Percentiles rank a stretch among this genome's conserved stretches.
Conservation (phyloP, 2,329 filamentous ascomycete species). For the Chaetomium olivaceum region DNA sequence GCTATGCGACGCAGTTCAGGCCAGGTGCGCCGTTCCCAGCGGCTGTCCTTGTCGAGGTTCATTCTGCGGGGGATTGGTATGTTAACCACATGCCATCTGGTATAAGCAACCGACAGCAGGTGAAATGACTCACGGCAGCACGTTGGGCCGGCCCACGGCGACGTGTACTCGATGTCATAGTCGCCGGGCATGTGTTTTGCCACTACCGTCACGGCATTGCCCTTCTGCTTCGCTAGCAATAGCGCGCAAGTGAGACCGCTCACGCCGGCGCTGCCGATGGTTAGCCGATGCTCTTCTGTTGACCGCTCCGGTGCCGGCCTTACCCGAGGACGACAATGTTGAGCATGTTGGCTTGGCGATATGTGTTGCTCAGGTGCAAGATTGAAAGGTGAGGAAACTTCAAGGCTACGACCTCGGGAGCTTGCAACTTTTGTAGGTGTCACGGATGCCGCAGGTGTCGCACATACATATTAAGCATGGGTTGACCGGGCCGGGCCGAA, state of each 20-base stretch:
- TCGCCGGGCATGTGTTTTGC: slow-evolving; percentile 91
- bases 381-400: not conserved
- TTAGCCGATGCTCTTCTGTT: not conserved
- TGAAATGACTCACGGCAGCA: slow-evolving; percentile 61
- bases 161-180: slow-evolving; percentile 87
- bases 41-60: slow-evolving; percentile 44
- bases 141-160: slow-evolving; percentile 85
- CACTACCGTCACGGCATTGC: slow-evolving; percentile 44
- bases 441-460: not conserved
- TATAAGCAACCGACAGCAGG: slow-evolving; percentile 6
- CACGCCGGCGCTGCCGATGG: slow-evolving; percentile 47
- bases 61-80: slow-evolving; percentile 41
- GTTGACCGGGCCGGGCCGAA: not conserved
- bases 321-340: slow-evolving; percentile 44
- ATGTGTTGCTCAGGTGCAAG: not conserved
- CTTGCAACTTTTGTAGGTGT: not conserved
- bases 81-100: not conserved
- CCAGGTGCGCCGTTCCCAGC: slow-evolving; percentile 67
- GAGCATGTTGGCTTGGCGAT: slow-evolving; percentile 34
- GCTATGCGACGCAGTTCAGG: slow-evolving; percentile 61
- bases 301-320: slow-evolving; percentile 23
- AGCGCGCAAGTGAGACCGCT: slow-evolving; percentile 54
- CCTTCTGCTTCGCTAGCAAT: slow-evolving; percentile 47
- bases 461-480: not conserved
- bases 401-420: too few relatives aligned